Base-by-base conservation (phyloP, 257 asterid genomes). In the Sherardia arvensis region DNA sequence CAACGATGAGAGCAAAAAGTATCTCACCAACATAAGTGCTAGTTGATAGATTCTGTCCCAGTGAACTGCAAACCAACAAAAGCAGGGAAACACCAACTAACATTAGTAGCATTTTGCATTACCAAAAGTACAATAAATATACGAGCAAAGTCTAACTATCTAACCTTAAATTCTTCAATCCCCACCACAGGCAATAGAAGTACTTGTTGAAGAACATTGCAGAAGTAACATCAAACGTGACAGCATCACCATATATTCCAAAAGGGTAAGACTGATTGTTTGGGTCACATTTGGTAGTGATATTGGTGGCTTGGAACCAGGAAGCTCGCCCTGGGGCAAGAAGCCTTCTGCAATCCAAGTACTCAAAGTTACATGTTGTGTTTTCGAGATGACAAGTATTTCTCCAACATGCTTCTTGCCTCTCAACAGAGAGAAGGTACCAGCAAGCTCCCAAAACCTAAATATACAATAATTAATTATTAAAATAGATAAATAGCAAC, bases 331-430 rank as follows among this genome's bases (percentile, higher is more conserved):
- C 72, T 4, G 53, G 67, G 22, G 84, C 90, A 36, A 18, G 38
- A 51, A 83, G 78, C 66, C 81, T 69, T 14, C 66, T 75, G 69
- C 96, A 90, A 38, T 93, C 94, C 9, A 90, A 87, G 80, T 75
- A 87, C 53, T 69, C 72, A 69, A 67, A 69, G 66, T 74, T 78
- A 73, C 99, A 93, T 9, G 78, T 53, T 22, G 73, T 64, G 34
- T 20, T 58, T 76, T 90, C 92, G 1, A 83, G 77, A 68, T 36
- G 55, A 72, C 99, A 93, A 3, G 75, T 74, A 23, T 78, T 74
- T 69, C 85, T 87, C 99, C 97, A 93, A 66, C 99, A 93, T 29
- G 87, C 93, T 74, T 90, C 99, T 73, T 89, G 97, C 69, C 99
- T 83, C 83, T 93, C 97, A 27, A 93, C 81, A 3, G 97, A 73